phyloP scores from a whole-genome alignment of 2,329 filamentous ascomycete species.

The Colletotrichum lupini region DNA sequence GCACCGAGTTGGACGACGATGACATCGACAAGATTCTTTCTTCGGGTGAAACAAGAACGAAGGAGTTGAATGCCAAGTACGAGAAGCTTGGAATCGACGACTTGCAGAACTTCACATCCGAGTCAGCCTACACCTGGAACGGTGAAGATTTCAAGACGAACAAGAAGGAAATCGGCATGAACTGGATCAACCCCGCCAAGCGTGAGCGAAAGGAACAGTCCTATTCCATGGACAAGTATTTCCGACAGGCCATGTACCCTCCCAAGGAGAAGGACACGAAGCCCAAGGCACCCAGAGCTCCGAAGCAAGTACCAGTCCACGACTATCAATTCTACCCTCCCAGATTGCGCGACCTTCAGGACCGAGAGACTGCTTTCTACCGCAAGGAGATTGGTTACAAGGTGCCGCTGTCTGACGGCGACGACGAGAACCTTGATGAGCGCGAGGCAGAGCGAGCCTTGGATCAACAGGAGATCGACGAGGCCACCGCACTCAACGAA shows the following conservation, averaged over 20 bases:
- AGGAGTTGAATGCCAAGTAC: constrained; percentile 91
- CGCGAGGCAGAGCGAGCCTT: constrained; percentile 88
- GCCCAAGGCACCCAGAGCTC: constrained; percentile 93
- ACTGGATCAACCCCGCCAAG: constrained; percentile 98
- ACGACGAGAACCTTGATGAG: constrained; percentile 86
- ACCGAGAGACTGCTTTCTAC: constrained; percentile 95
- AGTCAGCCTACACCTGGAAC: constrained; percentile 99
- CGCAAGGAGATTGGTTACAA: constrained; percentile 98
- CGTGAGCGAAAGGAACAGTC: constrained; percentile 98
- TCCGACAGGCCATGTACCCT: constrained; percentile 85
- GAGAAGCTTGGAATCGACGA: constrained; percentile 98
- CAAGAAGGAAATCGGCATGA: constrained; percentile 92
- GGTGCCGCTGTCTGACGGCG: constrained; percentile 86
- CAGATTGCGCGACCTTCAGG: constrained; percentile 86
- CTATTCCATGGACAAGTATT: constrained; percentile 99
- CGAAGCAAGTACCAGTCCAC: constrained; percentile 90
- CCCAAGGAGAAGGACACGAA: constrained; percentile 89
- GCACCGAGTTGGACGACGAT: constrained; percentile 78
- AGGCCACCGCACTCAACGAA: constrained; percentile 87
- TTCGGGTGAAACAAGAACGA: constrained; percentile 88
- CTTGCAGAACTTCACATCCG: constrained; percentile 95
- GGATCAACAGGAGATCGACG: constrained; percentile 93
- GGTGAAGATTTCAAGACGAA: constrained; percentile 93
- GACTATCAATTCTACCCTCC: constrained; percentile 98
- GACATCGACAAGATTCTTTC: constrained; percentile 91